Conservation (phyloP, 225 moss, liverwort and hornwort species). For the Thuidium tamariscinum region DNA sequence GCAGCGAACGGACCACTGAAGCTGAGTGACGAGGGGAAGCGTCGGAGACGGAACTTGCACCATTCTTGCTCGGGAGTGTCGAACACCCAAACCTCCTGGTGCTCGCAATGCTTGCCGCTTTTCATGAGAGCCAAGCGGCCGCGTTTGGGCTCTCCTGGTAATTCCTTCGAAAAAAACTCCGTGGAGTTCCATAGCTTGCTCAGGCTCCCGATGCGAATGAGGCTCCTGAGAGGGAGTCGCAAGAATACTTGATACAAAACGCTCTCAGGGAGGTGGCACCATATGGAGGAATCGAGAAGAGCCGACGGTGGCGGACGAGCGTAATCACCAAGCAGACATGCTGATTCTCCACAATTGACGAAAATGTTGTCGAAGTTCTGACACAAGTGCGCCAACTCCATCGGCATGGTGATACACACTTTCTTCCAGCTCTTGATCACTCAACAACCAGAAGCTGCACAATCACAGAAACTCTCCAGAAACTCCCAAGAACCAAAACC, state of each 20-base stretch:
- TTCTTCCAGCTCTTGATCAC: not conserved
- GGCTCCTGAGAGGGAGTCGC: constrained; percentile 21
- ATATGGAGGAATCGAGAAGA: constrained; percentile 19
- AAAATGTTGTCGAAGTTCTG: not conserved
- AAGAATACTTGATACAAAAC: constrained; percentile 19
- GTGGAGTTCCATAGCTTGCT: constrained; percentile 26
- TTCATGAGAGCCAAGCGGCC: constrained; percentile 21
- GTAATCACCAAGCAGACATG: not conserved
- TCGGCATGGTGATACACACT: not conserved
- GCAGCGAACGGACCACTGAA: constrained; percentile 27
- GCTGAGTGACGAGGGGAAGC: not conserved
- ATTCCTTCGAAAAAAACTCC: not conserved
- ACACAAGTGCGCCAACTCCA: constrained; percentile 2
- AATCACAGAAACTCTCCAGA: not conserved
- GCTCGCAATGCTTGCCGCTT: not conserved
- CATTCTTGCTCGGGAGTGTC: constrained; percentile 33
- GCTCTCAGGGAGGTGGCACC: constrained; percentile 19
- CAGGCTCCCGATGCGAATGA: constrained; percentile 11
- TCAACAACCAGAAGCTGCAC: not conserved
- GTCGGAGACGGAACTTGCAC: constrained; percentile 29
- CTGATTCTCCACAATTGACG: not conserved
- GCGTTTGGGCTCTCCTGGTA: not conserved
- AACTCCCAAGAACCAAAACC: not conserved
- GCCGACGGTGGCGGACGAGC: not conserved
- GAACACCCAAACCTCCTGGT: constrained; percentile 30